Evolutionary conservation across 768 basidiomycete species (phyloP).

Genomic region (Podaxis rugospora): DNA sequence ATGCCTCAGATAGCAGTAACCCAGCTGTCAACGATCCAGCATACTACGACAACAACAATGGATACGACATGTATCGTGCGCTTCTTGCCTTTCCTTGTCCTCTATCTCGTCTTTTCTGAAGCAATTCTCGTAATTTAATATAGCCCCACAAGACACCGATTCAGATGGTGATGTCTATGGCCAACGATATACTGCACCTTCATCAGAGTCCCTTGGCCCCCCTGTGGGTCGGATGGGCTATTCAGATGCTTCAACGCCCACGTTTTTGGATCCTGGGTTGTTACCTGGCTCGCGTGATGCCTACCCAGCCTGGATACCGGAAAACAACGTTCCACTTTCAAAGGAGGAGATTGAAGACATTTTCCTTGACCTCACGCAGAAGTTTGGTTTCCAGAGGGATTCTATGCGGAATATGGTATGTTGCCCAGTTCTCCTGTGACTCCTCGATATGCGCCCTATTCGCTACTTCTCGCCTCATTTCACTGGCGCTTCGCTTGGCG

Average conservation of each 20-base stretch:
- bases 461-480: neutral
- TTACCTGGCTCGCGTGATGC: conserved; percentile 66
- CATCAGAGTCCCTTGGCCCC: conserved; percentile 70
- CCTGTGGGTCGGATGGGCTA: conserved; percentile 42
- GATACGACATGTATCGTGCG: conserved; percentile 62
- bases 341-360: conserved; percentile 99
- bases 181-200: conserved; percentile 61
- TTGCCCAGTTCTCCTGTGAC: conserved; percentile 1
- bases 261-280: conserved; percentile 60
- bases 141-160: conserved; percentile 80
- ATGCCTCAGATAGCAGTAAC: conserved; percentile 67
- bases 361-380: conserved; percentile 94
- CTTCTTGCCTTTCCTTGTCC: conserved; percentile 7
- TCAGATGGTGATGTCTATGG: conserved; percentile 75
- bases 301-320: conserved; percentile 92
- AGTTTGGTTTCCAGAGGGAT: conserved; percentile 97
- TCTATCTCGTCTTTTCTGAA: conserved; percentile 17
- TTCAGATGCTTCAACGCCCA: conserved; percentile 71
- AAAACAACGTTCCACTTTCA: conserved; percentile 92
- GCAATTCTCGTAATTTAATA: conserved; percentile 13
- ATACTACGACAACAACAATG: conserved; percentile 56
- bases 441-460: neutral
- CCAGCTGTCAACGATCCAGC: conserved; percentile 48
- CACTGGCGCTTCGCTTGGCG: neutral
- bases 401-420: conserved; percentile 93